Evolutionary conservation across 345 rosid genomes (phyloP).

Genomic region (Lepidium aucheri): DNA sequence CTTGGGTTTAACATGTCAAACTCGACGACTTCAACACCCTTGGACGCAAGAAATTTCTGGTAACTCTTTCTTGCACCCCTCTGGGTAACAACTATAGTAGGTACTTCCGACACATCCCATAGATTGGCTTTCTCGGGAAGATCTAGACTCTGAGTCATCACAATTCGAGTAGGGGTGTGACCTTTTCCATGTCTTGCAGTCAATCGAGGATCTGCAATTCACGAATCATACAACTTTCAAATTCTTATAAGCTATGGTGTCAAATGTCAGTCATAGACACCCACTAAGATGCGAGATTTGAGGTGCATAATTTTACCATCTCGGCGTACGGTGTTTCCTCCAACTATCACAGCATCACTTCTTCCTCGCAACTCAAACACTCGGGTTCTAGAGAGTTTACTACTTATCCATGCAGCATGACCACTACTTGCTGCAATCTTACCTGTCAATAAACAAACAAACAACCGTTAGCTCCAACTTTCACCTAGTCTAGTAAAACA

Average conservation of each 20-base stretch:
- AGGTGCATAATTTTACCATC: conserved; percentile 48
- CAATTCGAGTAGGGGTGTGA: conserved; percentile 77
- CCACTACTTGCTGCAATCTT: conserved; percentile 93
- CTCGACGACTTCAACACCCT: conserved; percentile 95
- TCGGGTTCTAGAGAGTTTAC: conserved; percentile 65
- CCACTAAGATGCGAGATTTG: not conserved
- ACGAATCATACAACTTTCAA: not conserved
- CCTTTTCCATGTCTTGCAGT: conserved; percentile 92
- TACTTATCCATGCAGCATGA: conserved; percentile 93
- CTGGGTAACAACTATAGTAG: conserved; percentile 84
- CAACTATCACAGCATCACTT: conserved; percentile 87
- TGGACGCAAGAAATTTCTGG: conserved; percentile 72
- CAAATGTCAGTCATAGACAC: not conserved
- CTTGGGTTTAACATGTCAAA: conserved; percentile 86
- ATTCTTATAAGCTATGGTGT: not conserved
- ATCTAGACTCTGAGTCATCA: conserved; percentile 70
- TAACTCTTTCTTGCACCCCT: conserved; percentile 86
- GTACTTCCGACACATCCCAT: conserved; percentile 76
- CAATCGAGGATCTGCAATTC: conserved; percentile 61
- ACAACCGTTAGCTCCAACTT: not conserved
- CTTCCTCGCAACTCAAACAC: conserved; percentile 81
- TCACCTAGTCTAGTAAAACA: not conserved
- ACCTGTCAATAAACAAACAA: conserved; percentile 37
- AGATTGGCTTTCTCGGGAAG: conserved; percentile 88
- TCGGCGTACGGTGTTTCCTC: conserved; percentile 83